These are phyloP conservation scores for Globisporangium megalacanthum DNA, from an alignment of 352 stramenopile species.

Conservation along the genomic window DNA sequence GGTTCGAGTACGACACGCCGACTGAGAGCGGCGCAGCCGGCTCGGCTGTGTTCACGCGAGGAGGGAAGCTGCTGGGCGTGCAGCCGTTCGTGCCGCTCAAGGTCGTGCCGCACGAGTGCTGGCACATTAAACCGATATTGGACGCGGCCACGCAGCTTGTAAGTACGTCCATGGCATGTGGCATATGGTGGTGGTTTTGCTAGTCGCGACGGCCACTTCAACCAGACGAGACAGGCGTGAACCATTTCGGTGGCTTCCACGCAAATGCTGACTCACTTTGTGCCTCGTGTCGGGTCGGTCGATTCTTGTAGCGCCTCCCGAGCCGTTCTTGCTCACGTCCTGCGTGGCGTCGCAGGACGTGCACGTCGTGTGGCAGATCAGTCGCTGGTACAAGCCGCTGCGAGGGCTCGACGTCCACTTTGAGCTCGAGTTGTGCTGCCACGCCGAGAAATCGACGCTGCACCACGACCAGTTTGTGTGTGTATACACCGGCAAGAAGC, in stretches of 20 bases:
- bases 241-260: conserved; percentile 1
- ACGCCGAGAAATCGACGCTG: conserved; percentile 8
- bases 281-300: background rate
- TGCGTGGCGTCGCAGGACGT: conserved; percentile 34
- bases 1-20: conserved; percentile 34
- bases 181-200: background rate
- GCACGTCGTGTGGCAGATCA: conserved; percentile 56
- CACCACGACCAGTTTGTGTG: conserved; percentile 29
- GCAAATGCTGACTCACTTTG: background rate
- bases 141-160: conserved; percentile 32
- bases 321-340: conserved; percentile 52
- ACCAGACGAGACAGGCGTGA: background rate
- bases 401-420: conserved; percentile 33
- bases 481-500: conserved; percentile 29
- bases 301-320: conserved; percentile 29
- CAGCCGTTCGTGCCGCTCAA: conserved; percentile 36
- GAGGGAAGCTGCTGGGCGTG: conserved; percentile 51
- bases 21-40: conserved; percentile 37
- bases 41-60: conserved; percentile 46
- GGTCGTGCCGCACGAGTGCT: conserved; percentile 26
- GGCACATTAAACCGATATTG: conserved; percentile 55
- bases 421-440: conserved; percentile 51
- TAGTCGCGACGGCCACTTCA: background rate
- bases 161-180: conserved; percentile 33
- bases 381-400: conserved; percentile 34